phyloP scores from a whole-genome alignment of 768 basidiomycete species.

The Amanita subjunquillea region DNA sequence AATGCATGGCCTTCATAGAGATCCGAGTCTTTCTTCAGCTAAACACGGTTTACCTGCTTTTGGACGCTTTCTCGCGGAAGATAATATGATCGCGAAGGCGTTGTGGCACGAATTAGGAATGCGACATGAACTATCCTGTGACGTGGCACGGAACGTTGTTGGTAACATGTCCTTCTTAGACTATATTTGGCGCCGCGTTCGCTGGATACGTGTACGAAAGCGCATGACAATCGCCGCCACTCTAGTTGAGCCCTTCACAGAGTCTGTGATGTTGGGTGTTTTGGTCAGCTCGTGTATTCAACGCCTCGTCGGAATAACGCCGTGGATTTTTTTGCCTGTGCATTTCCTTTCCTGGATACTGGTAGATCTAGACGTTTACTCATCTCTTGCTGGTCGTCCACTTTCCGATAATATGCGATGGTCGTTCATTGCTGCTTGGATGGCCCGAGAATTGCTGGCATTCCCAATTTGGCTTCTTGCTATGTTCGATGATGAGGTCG shows the following conservation, averaged over 20 bases:
- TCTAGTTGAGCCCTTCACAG: conserved; percentile 86
- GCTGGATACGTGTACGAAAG: conserved; percentile 97
- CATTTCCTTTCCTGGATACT: conserved; percentile 65
- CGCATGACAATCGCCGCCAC: conserved; percentile 87
- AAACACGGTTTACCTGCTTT: conserved; percentile 66
- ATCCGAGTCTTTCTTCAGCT: conserved; percentile 13
- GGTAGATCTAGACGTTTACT: conserved; percentile 77
- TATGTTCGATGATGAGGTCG: conserved; percentile 70
- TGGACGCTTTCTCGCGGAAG: conserved; percentile 87
- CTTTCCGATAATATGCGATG: conserved; percentile 36
- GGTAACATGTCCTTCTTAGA: conserved; percentile 80
- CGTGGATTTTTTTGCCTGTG: conserved; percentile 41
- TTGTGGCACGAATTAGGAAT: conserved; percentile 91
- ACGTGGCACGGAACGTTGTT: conserved; percentile 82
- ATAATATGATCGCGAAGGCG: conserved; percentile 91
- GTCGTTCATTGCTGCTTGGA: conserved; percentile 72
- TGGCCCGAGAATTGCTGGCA: conserved; percentile 67
- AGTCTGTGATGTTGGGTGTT: conserved; percentile 62
- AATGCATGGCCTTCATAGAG: too few relatives aligned
- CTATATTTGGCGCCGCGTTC: conserved; percentile 82
- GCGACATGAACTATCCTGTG: conserved; percentile 83
- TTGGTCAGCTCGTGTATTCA: conserved; percentile 49
- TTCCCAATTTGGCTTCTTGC: conserved; percentile 85
- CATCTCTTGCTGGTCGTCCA: conserved; percentile 61
- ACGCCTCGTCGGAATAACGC: conserved; percentile 39